Evolutionary conservation across 352 stramenopile species (phyloP).

Genomic region (Phytophthora pseudosyringae): DNA sequence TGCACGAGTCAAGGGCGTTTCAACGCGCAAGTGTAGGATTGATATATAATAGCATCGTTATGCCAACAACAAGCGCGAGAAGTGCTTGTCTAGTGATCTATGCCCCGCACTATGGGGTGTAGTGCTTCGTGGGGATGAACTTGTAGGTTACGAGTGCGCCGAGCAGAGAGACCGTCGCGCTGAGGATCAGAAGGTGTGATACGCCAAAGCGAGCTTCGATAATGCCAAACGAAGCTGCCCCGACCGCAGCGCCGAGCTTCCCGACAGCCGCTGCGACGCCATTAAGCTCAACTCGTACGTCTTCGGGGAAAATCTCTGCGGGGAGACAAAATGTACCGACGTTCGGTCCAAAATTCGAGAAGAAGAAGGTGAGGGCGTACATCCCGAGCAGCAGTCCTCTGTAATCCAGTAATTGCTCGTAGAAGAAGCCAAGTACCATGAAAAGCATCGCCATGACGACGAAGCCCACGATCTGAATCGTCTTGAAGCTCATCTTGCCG

Average conservation of each 20-base stretch:
- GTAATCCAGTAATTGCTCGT: constrained; percentile 52
- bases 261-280: constrained; percentile 77
- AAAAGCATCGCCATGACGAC: constrained; percentile 75
- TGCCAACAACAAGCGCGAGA: constrained; percentile 1
- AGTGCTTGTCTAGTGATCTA: constrained; percentile 20
- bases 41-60: constrained; percentile 28
- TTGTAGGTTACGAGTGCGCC: constrained; percentile 67
- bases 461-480: constrained; percentile 88
- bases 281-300: constrained; percentile 82
- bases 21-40: constrained; percentile 4
- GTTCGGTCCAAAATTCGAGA: constrained; percentile 90
- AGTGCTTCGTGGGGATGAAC: constrained; percentile 64
- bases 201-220: constrained; percentile 70
- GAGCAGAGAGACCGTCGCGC: constrained; percentile 61
- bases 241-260: constrained; percentile 77
- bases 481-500: constrained; percentile 71
- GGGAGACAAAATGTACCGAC: constrained; percentile 88
- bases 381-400: constrained; percentile 61
- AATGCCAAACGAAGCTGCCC: constrained; percentile 66
- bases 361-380: constrained; percentile 88
- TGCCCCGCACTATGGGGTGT: constrained; percentile 20
- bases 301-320: constrained; percentile 75
- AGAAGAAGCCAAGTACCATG: constrained; percentile 56
- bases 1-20: background rate
- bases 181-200: constrained; percentile 61